phyloP scores from a whole-genome alignment of 345 rosid genomes.

The Psidium friedrichsthalianum region DNA sequence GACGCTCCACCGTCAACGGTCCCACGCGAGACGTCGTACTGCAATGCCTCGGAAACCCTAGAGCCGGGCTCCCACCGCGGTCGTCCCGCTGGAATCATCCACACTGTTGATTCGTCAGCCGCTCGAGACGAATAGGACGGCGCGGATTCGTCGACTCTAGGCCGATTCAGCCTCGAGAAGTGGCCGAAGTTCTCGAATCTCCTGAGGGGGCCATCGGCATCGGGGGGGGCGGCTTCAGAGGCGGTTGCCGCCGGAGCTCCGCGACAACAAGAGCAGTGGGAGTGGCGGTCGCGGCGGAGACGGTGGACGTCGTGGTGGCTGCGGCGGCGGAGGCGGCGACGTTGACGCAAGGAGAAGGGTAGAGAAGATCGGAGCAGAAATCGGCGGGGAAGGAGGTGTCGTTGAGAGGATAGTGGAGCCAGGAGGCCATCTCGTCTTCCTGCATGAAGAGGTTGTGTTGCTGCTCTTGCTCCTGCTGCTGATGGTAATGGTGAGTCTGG shows the following conservation, averaged over 20 bases:
- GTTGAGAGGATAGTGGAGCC: slow-evolving; percentile 64
- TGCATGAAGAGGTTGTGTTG: slow-evolving; percentile 48
- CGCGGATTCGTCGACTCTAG: slow-evolving; percentile 21
- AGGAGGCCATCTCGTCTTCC: slow-evolving; percentile 88
- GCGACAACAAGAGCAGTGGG: not conserved
- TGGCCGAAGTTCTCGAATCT: slow-evolving; percentile 46
- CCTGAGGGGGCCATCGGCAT: slow-evolving; percentile 40
- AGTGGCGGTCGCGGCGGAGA: slow-evolving; percentile 2
- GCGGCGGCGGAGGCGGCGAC: slow-evolving; percentile 1
- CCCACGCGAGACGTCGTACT: slow-evolving; percentile 12
- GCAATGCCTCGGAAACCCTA: slow-evolving; percentile 23
- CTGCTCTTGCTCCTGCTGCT: not conserved
- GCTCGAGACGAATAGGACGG: slow-evolving; percentile 30
- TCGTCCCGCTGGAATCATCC: slow-evolving; percentile 51
- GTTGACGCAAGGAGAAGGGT: slow-evolving; percentile 23
- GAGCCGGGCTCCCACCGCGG: slow-evolving; percentile 19
- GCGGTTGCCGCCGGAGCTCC: slow-evolving; percentile 2
- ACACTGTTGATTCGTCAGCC: slow-evolving; percentile 48
- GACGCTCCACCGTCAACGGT: slow-evolving; percentile 15
- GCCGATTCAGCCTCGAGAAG: slow-evolving; percentile 38
- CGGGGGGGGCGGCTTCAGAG: slow-evolving; percentile 17
- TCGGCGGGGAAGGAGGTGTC: slow-evolving; percentile 37
- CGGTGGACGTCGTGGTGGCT: slow-evolving; percentile 2
- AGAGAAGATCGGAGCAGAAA: slow-evolving; percentile 54
- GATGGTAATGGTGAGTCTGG: slow-evolving; percentile 8